Base-by-base conservation (phyloP, 2,329 filamentous ascomycete genomes). In the Ceratocystis harringtonii region DNA sequence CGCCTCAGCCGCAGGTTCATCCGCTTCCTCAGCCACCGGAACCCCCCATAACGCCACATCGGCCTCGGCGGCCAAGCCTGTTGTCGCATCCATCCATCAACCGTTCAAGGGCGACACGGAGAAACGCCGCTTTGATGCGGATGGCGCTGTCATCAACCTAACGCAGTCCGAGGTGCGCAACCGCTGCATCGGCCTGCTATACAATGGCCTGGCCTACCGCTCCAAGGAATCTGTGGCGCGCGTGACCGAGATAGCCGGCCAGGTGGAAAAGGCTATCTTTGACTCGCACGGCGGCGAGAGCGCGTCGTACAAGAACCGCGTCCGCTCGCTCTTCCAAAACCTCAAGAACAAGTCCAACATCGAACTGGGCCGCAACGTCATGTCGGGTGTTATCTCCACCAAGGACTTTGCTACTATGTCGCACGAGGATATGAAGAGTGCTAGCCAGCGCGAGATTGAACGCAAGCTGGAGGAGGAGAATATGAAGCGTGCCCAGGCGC, bases 401-500 rank as follows among this genome's bases (percentile, higher is more conserved):
- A 82, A 85, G 1, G 79, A 80, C 44, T 95, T 99, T 71, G 91
- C 96, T 66, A 78, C 79, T 71, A 96, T 99, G 94, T 83, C 85
- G 7, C 86, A 89, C 71, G 89, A 96, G 65, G 92, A 97, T 75
- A 84, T 99, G 73, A 95, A 95, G 78, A 94, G 89, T 61, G 87
- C 86, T 62, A 86, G 94, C 75, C 88, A 89, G 76, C 84, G 86
- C 68, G 84, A 84, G 71, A 83, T 87, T 72, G 91, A 96, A 70
- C 78, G 83, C 70, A 84, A 85, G 74, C 81, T 96, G 62, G 82
- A 91, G 73, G 85, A 89, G 76, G 90, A 96, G 77, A 99, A 99
- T 76, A 92, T 97, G 89, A 91, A 91, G 79, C 90, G 92, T 76
- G 90, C 94, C 1, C 95, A 97, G 85, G 92, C 95, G 10, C 89